Conservation (phyloP, 345 rosid species). For the Alliaria petiolata region DNA sequence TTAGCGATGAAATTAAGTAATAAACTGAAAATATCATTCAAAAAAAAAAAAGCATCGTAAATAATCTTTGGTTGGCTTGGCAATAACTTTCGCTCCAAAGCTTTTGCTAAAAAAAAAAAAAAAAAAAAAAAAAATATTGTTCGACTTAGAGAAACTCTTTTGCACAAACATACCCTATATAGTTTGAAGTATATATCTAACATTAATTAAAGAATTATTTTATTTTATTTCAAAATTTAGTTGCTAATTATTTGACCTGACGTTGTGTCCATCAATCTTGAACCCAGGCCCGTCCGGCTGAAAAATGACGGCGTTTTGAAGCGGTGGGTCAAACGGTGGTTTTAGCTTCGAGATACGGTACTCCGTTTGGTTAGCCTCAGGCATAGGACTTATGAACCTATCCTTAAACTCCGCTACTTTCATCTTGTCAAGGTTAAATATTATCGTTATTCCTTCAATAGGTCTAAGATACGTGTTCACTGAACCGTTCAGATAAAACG, state of each 20-base stretch:
- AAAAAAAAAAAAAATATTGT: too few species aligned
- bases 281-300: slow-evolving; percentile 64
- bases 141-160: too few species aligned
- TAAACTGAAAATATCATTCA: too few species aligned
- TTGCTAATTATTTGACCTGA: slow-evolving; percentile 21
- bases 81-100: too few species aligned
- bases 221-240: too few species aligned
- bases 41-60: too few species aligned
- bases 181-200: too few species aligned
- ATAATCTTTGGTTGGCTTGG: too few species aligned
- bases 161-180: too few species aligned
- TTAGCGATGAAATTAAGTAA: too few species aligned
- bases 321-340: slow-evolving; percentile 26
- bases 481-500: slow-evolving; percentile 49
- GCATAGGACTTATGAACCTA: slow-evolving; percentile 41
- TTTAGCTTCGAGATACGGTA: slow-evolving; percentile 34
- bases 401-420: slow-evolving; percentile 42
- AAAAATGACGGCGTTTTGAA: slow-evolving; percentile 41
- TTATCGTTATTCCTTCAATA: slow-evolving; percentile 50
- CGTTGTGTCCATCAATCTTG: slow-evolving; percentile 42
- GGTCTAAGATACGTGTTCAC: slow-evolving; percentile 58
- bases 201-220: too few species aligned
- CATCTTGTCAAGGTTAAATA: slow-evolving; percentile 57
- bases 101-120: too few species aligned
- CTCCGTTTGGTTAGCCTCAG: slow-evolving; percentile 66